Conservation (phyloP, 2,329 filamentous ascomycete species). For the Ascochyta rabiei region DNA sequence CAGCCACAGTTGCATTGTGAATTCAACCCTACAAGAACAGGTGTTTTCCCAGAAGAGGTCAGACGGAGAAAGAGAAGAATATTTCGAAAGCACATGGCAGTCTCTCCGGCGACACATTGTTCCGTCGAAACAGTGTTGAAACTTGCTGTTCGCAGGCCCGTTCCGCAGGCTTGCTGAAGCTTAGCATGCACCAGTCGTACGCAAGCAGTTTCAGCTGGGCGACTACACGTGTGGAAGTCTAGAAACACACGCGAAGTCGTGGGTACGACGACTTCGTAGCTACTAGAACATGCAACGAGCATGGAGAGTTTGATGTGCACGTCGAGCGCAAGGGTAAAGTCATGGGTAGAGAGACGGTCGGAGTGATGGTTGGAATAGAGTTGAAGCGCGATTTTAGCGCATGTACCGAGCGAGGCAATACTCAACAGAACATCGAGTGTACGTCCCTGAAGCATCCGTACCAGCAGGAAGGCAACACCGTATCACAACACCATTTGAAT, state of each 20-base stretch:
- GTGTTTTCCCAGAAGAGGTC: not conserved
- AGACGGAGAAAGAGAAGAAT: not conserved
- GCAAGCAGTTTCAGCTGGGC: conserved; percentile 1
- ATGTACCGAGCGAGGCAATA: not conserved
- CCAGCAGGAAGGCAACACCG: no score
- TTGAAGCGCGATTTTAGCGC: not conserved
- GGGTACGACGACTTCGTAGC: not conserved
- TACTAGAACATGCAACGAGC: not conserved
- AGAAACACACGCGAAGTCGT: not conserved
- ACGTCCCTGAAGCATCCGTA: not conserved
- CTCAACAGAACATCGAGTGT: not conserved
- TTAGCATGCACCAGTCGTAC: conserved; percentile 2
- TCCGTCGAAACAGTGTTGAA: conserved; percentile 10
- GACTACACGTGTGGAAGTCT: not conserved
- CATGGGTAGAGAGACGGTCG: not conserved
- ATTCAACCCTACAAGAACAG: not conserved
- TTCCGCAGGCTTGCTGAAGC: conserved; percentile 13
- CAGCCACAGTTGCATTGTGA: not conserved
- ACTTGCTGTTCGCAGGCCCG: conserved; percentile 2
- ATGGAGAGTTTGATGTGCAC: not conserved
- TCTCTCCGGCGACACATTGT: not conserved
- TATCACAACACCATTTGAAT: no score
- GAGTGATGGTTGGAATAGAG: not conserved
- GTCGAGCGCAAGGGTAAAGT: not conserved
- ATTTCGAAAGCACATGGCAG: not conserved